Conservation (phyloP, 148 eudicot genomes). For the Fallopia convolvulus region DNA sequence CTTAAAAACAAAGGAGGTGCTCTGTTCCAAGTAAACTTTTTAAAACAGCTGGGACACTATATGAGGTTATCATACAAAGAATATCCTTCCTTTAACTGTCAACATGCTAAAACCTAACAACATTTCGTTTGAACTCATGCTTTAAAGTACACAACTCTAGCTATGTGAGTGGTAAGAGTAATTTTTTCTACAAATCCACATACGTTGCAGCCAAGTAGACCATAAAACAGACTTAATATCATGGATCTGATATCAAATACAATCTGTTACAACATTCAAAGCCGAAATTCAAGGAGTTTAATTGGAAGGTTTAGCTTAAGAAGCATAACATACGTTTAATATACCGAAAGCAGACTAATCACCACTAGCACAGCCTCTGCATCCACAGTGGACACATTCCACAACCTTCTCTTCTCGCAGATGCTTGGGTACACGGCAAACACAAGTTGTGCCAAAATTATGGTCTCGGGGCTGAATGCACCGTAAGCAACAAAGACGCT, state of each 20-base stretch:
- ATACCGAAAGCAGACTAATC: constrained; percentile 30
- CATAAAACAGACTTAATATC: neutral
- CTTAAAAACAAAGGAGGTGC: too few relatives aligned
- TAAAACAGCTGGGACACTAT: too few relatives aligned
- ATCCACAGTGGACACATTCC: constrained; percentile 90
- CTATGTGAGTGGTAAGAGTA: too few relatives aligned
- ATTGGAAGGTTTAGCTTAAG: neutral
- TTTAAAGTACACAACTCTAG: too few relatives aligned
- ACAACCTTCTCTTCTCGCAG: constrained; percentile 81
- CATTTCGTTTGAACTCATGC: too few relatives aligned
- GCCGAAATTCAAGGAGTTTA: neutral
- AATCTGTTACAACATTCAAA: neutral
- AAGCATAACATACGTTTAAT: neutral
- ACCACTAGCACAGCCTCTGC: constrained; percentile 87
- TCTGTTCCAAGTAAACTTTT: too few relatives aligned
- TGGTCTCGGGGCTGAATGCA: constrained; percentile 92
- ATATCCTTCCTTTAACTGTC: too few relatives aligned
- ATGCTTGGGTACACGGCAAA: constrained; percentile 90
- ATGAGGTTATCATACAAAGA: too few relatives aligned
- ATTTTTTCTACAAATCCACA: neutral
- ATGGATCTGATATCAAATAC: neutral
- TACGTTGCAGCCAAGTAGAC: neutral
- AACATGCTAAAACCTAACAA: too few relatives aligned
- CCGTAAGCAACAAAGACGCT: constrained; percentile 16
- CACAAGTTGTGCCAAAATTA: constrained; percentile 86